phyloP scores from a whole-genome alignment of 2,329 filamentous ascomycete species.

The Monosporascus sp. region DNA sequence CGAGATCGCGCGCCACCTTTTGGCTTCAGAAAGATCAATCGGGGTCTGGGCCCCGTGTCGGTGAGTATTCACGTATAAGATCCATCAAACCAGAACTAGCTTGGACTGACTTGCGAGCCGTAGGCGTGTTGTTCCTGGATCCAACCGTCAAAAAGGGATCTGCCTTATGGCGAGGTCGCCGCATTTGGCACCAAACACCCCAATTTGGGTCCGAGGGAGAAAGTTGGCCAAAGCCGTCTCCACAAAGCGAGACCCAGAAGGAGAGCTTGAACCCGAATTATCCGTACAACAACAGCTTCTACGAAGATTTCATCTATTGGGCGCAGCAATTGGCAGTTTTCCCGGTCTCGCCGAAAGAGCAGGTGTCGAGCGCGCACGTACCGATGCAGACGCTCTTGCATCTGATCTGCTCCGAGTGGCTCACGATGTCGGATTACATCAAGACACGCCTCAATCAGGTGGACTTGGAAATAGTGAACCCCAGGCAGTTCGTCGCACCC shows the following conservation, averaged over 20 bases:
- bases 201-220: not conserved
- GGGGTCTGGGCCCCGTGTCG: not conserved
- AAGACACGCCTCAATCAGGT: constrained; percentile 23
- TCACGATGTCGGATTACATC: constrained; percentile 22
- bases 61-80: not conserved
- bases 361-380: constrained; percentile 3
- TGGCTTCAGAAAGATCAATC: constrained; percentile 12
- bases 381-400: constrained; percentile 21
- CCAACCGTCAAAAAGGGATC: constrained; percentile 11
- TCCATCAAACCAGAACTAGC: not conserved
- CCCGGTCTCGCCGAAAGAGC: not conserved
- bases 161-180: constrained; percentile 21
- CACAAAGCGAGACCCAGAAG: not conserved
- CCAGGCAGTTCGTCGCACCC: constrained; percentile 11
- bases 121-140: constrained; percentile 10
- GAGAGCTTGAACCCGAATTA: not conserved
- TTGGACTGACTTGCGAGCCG: not conserved
- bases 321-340: constrained; percentile 13
- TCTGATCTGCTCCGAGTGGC: constrained; percentile 21
- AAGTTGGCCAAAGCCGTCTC: not conserved
- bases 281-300: constrained; percentile 9
- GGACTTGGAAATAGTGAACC: constrained; percentile 22
- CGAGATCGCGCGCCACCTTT: constrained; percentile 19
- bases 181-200: constrained; percentile 13
- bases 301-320: constrained; percentile 23